These are phyloP conservation scores for Calonectria crousiana DNA, from an alignment of 2,329 filamentous ascomycete genomes.

Conservation along the genomic window DNA sequence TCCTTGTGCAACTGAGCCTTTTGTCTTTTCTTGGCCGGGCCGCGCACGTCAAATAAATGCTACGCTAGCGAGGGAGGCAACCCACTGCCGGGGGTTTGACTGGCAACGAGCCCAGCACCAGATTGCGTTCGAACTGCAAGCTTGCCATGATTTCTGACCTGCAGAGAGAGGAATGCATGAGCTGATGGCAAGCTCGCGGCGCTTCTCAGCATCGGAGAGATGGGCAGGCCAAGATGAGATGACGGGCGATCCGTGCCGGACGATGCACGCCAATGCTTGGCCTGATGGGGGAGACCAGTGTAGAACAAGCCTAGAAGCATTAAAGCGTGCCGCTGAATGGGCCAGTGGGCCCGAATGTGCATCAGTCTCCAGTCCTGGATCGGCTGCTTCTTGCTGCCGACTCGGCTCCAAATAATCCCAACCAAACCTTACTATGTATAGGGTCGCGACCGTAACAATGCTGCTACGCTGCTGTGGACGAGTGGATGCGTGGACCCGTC, in stretches of 20 bases:
- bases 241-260: neutral
- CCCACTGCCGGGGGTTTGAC: neutral
- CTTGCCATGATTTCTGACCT: neutral
- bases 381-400: neutral
- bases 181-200: constrained; percentile 9
- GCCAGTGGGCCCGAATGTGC: constrained; percentile 3
- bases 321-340: neutral
- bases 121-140: neutral
- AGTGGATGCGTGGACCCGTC: neutral
- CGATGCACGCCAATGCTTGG: constrained; percentile 9
- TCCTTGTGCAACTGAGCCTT: neutral
- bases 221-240: neutral
- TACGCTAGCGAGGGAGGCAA: constrained; percentile 11
- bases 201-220: neutral
- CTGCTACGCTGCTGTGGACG: neutral
- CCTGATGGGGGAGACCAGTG: neutral
- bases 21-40: neutral
- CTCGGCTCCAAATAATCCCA: neutral
- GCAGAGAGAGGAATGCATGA: constrained; percentile 1
- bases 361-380: constrained; percentile 9
- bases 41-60: constrained; percentile 15
- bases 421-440: constrained; percentile 8
- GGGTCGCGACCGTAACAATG: neutral
- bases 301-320: constrained; percentile 23
- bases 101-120: neutral